A percentile compares a stretch with the other conserved stretches of the same genome.
Evolutionary conservation across 2,329 filamentous ascomycete genomes (phyloP).

Genomic region (Juglanconis sp.): DNA sequence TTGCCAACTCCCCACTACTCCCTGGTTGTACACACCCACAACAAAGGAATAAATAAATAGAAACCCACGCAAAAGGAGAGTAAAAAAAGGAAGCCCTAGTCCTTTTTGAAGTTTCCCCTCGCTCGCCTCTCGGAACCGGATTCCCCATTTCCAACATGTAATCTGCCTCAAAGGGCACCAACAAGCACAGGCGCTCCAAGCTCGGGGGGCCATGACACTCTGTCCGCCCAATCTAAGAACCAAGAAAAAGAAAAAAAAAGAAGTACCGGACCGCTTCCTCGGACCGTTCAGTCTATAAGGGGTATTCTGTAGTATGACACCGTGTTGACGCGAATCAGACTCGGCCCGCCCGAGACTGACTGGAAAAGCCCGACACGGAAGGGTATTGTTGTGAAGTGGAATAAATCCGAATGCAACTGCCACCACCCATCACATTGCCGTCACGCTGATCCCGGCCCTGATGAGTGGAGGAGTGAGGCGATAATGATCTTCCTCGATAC

Average conservation of each 20-base stretch:
- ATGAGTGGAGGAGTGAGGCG: constrained; percentile 5
- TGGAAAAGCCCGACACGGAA: neutral
- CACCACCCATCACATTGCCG: constrained; percentile 13
- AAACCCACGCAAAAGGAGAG: neutral
- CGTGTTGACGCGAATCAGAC: constrained; percentile 13
- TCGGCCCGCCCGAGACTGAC: neutral
- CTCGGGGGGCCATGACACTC: too few relatives aligned
- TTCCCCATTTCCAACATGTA: neutral
- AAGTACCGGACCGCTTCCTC: constrained; percentile 2
- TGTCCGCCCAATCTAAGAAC: neutral
- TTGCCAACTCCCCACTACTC: neutral
- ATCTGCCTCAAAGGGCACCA: too few relatives aligned
- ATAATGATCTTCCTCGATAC: constrained; percentile 12
- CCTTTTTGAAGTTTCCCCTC: neutral
- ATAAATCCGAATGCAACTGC: constrained; percentile 16
- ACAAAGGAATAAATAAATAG: constrained; percentile 17
- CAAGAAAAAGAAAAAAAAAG: constrained; percentile 9
- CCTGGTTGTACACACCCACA: neutral
- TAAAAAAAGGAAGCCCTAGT: neutral
- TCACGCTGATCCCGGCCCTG: constrained; percentile 3
- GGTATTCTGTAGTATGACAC: constrained; percentile 19
- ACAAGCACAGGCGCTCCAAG: neutral
- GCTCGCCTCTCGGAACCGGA: neutral
- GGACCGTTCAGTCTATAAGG: constrained; percentile 19
- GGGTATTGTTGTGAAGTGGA: constrained; percentile 12